Base-by-base conservation (phyloP, 139 green algal genomes). In the Marvania coccoides region DNA sequence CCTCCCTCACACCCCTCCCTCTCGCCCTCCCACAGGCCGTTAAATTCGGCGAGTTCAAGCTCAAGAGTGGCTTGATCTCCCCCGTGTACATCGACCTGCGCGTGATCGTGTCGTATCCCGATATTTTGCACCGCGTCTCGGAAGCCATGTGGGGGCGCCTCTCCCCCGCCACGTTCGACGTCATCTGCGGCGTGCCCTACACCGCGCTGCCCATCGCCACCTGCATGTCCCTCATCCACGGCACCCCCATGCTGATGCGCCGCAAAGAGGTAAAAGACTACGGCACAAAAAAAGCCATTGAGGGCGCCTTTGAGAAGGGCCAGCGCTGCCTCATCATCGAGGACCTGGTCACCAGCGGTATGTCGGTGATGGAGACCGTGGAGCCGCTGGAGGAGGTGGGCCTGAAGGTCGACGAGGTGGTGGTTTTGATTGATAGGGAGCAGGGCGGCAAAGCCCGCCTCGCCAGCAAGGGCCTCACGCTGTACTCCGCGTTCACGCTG, bases 1-100 rank as follows among this genome's bases (percentile, higher is more conserved):
- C 29, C 14, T 47, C 30, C 1, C 13, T 53, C 28, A 7, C 13
- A 48, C 10, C 28, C 24, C 35, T n/a, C 35, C 13, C 30, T 6
- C 13, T 36, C 10, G 9, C 24, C 35, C 12, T 15, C 14, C 3
- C 78, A 23, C 86, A 97, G 82, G 94, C 94, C 1, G 88, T 99
- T 40, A 99, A 99, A 75, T 98, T 99, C 82, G 94, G 94, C 26
- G 82, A 93, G 57, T 99, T 99, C 82, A 98, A 93, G 71, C 85
- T 99, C 4, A 99, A 99, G 77, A 96, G 86, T 61, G 94, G 94
- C 10, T 74, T 99, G 26, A 82, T 91, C 28, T 97, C 89, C 3
- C 94, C 94, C 3, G 89, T 99, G 23, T 99, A 99, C 70, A 83
- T 99, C 26, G 94, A 99, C 79, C 82, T 99, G 46, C 88, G 94